Percentiles rank a stretch among this genome's conserved stretches.
phyloP scores from a whole-genome alignment of 805 yeast genomes.

The Metschnikowia hibisci region DNA sequence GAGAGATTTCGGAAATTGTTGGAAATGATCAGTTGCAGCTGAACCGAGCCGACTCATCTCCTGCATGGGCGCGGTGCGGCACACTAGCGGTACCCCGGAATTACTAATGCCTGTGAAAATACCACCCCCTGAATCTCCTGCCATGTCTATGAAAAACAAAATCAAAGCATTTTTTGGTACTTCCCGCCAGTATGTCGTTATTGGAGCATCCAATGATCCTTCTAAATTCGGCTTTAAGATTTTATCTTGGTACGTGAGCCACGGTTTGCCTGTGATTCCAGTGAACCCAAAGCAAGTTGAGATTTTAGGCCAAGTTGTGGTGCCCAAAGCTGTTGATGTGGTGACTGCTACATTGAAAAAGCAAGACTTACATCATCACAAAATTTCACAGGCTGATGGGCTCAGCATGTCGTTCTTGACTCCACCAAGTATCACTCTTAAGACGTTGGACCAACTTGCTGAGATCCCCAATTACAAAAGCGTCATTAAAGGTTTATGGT shows the following conservation, averaged over 20 bases:
- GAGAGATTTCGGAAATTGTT: too few species aligned
- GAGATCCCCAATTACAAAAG: conserved; percentile 37
- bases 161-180: conserved; percentile 49
- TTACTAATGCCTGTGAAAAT: conserved; percentile 1
- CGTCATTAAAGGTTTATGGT: conserved; percentile 62
- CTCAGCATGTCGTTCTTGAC: conserved; percentile 67
- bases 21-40: too few species aligned
- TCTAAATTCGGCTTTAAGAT: conserved; percentile 69
- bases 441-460: conserved; percentile 33
- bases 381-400: conserved; percentile 36
- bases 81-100: conserved; percentile 3
- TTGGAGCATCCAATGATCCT: conserved; percentile 67
- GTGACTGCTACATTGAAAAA: conserved; percentile 19
- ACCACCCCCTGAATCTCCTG: not conserved
- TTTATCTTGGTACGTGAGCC: conserved; percentile 59
- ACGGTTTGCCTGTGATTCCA: conserved; percentile 57
- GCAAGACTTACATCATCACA: conserved; percentile 22
- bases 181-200: conserved; percentile 53
- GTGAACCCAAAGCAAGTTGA: conserved; percentile 54
- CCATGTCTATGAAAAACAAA: conserved; percentile 36
- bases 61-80: conserved; percentile 3
- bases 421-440: conserved; percentile 58
- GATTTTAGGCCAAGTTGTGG: conserved; percentile 45
- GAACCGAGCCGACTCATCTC: not conserved
- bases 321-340: conserved; percentile 27